Evolutionary conservation across 148 eudicot genomes (phyloP).

Genomic region (Cornus florida): DNA sequence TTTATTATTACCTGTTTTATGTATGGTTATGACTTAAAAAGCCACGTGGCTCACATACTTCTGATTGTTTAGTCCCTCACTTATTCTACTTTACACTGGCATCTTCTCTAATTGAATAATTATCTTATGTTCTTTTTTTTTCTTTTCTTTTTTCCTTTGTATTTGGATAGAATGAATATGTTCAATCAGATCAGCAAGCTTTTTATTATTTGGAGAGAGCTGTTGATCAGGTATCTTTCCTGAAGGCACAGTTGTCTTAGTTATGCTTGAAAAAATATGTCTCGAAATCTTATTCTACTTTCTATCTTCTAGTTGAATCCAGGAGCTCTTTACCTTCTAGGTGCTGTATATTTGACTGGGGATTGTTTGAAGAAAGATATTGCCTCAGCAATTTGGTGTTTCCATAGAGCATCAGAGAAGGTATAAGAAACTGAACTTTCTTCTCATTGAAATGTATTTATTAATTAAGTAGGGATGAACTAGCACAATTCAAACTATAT

Average conservation of each 20-base stretch:
- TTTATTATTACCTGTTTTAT: too few relatives aligned
- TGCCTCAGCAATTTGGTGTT: conserved; percentile 89
- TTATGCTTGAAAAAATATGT: background rate
- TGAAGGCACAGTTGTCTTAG: background rate
- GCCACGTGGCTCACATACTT: background rate
- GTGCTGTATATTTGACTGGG: conserved; percentile 89
- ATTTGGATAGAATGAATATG: conserved; percentile 65
- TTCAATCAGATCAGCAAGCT: conserved; percentile 76
- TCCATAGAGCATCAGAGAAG: conserved; percentile 92
- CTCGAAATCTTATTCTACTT: conserved; percentile 18
- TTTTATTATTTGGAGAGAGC: conserved; percentile 90
- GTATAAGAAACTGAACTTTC: conserved; percentile 33
- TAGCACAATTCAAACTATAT: background rate
- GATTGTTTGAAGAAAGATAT: conserved; percentile 86
- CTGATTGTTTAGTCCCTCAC: background rate
- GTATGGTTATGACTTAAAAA: background rate
- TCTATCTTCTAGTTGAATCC: conserved; percentile 74
- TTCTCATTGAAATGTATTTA: conserved; percentile 6
- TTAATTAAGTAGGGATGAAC: background rate
- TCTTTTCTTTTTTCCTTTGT: background rate
- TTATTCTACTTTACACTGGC: background rate
- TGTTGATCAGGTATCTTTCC: conserved; percentile 67
- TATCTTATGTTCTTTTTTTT: background rate
- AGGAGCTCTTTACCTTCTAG: conserved; percentile 89
- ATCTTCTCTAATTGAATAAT: background rate